These are phyloP conservation scores for Aspergillus olivimuriae DNA, from an alignment of 495 filamentous ascomycete genomes.

Conservation along the genomic window DNA sequence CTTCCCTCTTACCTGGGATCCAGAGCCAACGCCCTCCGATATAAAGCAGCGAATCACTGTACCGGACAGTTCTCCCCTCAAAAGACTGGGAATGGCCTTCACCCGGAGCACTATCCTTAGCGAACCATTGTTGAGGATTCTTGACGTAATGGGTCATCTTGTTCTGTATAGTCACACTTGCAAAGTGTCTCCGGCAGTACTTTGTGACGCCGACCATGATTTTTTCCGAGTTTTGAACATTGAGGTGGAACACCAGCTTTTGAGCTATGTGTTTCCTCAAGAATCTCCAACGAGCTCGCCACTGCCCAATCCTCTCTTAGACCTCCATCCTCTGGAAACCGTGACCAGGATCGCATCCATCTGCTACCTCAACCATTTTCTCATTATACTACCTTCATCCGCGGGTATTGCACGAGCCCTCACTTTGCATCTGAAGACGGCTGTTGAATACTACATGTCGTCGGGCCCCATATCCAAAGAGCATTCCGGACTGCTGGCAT, in stretches of 20 bases:
- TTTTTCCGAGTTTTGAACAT: constrained; percentile 27
- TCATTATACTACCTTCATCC: constrained; percentile 28
- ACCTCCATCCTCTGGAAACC: constrained; percentile 23
- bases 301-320: neutral
- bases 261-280: constrained; percentile 27
- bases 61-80: constrained; percentile 17
- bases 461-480: constrained; percentile 16
- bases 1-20: constrained; percentile 29
- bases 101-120: constrained; percentile 21
- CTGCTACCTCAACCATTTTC: constrained; percentile 26
- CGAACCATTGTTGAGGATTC: constrained; percentile 13
- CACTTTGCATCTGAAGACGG: constrained; percentile 23
- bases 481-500: constrained; percentile 19
- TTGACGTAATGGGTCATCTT: constrained; percentile 22
- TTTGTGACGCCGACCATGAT: constrained; percentile 16
- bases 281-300: neutral
- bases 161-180: constrained; percentile 19
- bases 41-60: constrained; percentile 24
- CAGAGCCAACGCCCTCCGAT: constrained; percentile 18
- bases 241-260: constrained; percentile 29
- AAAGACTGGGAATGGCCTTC: constrained; percentile 20
- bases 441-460: constrained; percentile 12
- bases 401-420: constrained; percentile 31
- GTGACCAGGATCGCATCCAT: constrained; percentile 26
- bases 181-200: constrained; percentile 7